These are phyloP conservation scores for Oryza nivara DNA, from an alignment of 176 grass and related monocot species.

Conservation along the genomic window DNA sequence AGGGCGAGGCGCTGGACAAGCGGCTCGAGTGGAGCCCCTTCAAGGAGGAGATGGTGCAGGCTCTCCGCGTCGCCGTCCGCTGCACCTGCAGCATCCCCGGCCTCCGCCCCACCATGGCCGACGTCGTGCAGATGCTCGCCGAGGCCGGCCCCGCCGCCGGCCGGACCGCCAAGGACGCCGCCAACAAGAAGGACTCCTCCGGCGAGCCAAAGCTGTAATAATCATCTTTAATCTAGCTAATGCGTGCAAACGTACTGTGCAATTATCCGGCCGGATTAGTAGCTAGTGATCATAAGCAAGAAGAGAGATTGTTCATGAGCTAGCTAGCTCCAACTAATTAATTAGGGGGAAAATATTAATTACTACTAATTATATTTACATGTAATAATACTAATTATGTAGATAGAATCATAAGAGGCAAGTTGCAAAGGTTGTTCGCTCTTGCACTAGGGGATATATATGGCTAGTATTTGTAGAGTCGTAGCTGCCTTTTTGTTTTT, in stretches of 20 bases:
- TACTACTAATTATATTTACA: neutral
- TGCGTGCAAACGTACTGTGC: neutral
- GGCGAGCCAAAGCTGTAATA: constrained; percentile 23
- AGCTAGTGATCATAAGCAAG: neutral
- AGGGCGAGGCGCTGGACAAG: constrained; percentile 69
- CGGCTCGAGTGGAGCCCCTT: constrained; percentile 64
- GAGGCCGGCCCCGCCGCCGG: constrained; percentile 51
- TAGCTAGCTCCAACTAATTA: neutral
- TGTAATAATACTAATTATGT: constrained; percentile 5
- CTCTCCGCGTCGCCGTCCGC: constrained; percentile 67
- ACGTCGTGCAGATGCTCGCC: constrained; percentile 87
- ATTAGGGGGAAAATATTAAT: constrained; percentile 6
- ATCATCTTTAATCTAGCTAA: neutral
- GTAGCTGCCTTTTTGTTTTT: constrained; percentile 18
- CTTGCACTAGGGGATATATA: constrained; percentile 31
- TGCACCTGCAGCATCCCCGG: constrained; percentile 79
- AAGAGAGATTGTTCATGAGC: neutral
- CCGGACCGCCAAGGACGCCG: constrained; percentile 38
- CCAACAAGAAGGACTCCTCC: neutral
- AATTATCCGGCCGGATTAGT: neutral
- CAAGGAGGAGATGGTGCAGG: constrained; percentile 87
- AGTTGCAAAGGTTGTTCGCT: constrained; percentile 51
- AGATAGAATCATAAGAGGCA: constrained; percentile 22
- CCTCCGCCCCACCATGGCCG: constrained; percentile 85
- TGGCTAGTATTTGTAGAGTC: neutral